A percentile compares a stretch with the other conserved stretches of the same genome.
Conservation (phyloP, 2,329 filamentous ascomycete species). For the Fusarium robinianum region DNA sequence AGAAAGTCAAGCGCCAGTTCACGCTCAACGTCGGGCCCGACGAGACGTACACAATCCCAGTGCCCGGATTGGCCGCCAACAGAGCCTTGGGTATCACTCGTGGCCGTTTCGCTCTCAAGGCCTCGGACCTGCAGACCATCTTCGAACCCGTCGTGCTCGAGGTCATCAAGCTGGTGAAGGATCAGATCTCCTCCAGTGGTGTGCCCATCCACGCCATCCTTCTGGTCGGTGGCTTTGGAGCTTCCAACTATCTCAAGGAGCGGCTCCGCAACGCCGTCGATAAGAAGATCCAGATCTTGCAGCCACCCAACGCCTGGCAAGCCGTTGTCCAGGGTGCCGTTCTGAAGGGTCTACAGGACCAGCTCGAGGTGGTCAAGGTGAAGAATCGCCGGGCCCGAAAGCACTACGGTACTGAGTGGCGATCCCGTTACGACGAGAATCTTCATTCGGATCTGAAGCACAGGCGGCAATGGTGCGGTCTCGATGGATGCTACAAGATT, state of each 20-base stretch:
- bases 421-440: conserved; percentile 38
- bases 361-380: conserved; percentile 44
- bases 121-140: conserved; percentile 46
- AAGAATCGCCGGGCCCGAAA: conserved; percentile 49
- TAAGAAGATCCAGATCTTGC: conserved; percentile 47
- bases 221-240: conserved; percentile 52
- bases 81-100: conserved; percentile 43
- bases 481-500: conserved; percentile 45
- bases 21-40: conserved; percentile 38
- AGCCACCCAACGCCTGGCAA: conserved; percentile 53
- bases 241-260: conserved; percentile 51
- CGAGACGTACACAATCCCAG: conserved; percentile 45
- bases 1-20: conserved; percentile 46
- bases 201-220: conserved; percentile 48
- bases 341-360: conserved; percentile 50
- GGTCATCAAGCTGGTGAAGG: conserved; percentile 49
- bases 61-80: conserved; percentile 49
- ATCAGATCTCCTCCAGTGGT: conserved; percentile 47
- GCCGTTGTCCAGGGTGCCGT: conserved; percentile 55
- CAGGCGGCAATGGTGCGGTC: conserved; percentile 44
- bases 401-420: conserved; percentile 48
- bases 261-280: conserved; percentile 44
- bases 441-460: conserved; percentile 38
- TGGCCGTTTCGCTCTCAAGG: conserved; percentile 45
- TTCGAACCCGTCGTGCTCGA: conserved; percentile 51